Evolutionary conservation across 108 stramenopile genomes (phyloP).

Genomic region (Parietichytrium sp.): DNA sequence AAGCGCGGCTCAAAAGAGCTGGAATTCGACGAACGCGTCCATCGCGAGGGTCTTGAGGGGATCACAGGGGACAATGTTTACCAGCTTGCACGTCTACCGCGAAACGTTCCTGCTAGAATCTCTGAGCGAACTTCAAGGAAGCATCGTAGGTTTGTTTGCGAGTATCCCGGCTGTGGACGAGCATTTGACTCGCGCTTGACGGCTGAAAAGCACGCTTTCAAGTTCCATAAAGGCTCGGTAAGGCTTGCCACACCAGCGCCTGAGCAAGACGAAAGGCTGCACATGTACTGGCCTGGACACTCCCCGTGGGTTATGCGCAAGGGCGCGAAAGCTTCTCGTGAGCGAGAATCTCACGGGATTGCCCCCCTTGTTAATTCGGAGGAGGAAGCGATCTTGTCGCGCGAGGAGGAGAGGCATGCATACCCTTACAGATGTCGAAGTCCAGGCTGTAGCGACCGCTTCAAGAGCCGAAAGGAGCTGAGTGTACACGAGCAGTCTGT

Average conservation of each 20-base stretch:
- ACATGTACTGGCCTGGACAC: background rate
- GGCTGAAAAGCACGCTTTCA: background rate
- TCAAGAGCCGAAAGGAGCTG: constrained; percentile 15
- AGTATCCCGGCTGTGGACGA: background rate
- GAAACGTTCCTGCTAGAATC: background rate
- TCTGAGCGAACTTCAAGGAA: background rate
- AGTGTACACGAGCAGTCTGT: background rate
- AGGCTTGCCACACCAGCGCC: background rate
- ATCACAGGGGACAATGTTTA: background rate
- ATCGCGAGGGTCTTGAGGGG: background rate
- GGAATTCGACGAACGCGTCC: too few relatives aligned
- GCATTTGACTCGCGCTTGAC: background rate
- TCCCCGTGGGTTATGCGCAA: background rate
- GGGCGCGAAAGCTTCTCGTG: background rate
- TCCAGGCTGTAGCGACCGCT: background rate
- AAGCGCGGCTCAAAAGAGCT: too few relatives aligned
- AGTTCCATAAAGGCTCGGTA: background rate
- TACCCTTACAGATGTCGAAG: background rate
- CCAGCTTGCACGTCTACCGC: background rate
- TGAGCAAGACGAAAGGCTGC: background rate
- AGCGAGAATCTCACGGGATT: background rate
- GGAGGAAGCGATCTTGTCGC: background rate
- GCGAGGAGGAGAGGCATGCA: background rate
- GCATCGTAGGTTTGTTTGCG: background rate
- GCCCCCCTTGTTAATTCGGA: background rate